phyloP scores from a whole-genome alignment of 495 filamentous ascomycete genomes.

The Tuber brumale region DNA sequence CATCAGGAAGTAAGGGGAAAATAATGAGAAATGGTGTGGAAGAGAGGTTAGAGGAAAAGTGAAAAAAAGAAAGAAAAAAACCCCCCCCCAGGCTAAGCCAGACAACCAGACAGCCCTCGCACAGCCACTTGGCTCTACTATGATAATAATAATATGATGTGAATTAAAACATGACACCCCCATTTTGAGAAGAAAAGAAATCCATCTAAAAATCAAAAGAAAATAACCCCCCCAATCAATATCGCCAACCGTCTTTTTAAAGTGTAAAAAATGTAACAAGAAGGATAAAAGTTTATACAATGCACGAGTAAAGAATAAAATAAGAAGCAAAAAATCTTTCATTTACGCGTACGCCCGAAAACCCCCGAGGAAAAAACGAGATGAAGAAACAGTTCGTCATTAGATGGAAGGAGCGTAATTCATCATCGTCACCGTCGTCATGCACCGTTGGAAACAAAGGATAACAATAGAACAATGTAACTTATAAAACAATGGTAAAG shows the following conservation, averaged over 20 bases:
- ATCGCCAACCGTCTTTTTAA: constrained; percentile 16
- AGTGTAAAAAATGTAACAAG: constrained; percentile 4
- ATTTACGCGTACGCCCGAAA: constrained; percentile 24
- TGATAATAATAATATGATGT: not conserved
- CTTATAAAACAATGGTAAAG: constrained; percentile 2
- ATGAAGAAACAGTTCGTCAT: constrained; percentile 5
- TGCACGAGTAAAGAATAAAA: constrained; percentile 18
- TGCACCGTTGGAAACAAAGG: constrained; percentile 14
- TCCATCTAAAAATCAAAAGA: constrained; percentile 20
- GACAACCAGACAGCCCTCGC: not conserved
- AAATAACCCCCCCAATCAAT: constrained; percentile 10
- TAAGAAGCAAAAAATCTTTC: constrained; percentile 8
- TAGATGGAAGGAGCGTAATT: constrained; percentile 25
- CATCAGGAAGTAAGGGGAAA: not conserved
- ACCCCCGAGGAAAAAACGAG: constrained; percentile 19
- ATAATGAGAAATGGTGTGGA: not conserved
- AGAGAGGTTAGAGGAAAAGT: not conserved
- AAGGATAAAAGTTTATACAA: constrained; percentile 32
- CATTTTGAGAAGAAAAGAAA: constrained; percentile 17
- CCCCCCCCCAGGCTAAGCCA: not conserved
- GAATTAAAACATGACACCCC: not conserved
- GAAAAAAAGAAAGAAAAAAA: not conserved
- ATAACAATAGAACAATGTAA: constrained; percentile 14
- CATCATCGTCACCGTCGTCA: constrained; percentile 23
- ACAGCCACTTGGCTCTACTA: constrained; percentile 2